Evolutionary conservation across 208 protist genomes (phyloP).

Genomic region (Acanthamoeba lenticulata): DNA sequence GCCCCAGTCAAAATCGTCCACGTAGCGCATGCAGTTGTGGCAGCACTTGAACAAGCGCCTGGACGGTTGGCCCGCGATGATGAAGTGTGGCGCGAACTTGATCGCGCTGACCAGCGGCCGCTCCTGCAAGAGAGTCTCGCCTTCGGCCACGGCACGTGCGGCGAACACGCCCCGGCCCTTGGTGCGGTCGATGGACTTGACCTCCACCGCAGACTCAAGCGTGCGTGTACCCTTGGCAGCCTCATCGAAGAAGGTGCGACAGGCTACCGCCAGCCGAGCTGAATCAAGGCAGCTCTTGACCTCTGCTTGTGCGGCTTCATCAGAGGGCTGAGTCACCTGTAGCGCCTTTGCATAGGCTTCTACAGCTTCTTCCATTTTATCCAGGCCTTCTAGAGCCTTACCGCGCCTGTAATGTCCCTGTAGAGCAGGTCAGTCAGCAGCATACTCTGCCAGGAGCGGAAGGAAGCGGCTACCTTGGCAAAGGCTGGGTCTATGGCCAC

Average conservation of each 20-base stretch:
- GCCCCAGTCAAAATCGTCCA: slow-evolving; percentile 35
- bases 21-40: slow-evolving; percentile 15
- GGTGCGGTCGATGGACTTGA: neutral
- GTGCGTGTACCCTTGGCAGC: neutral
- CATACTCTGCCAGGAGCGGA: neutral
- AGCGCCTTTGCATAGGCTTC: neutral
- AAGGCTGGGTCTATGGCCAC: neutral
- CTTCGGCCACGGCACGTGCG: neutral
- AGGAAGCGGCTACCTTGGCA: neutral
- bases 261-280: neutral
- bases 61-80: neutral
- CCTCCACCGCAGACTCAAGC: neutral
- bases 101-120: neutral
- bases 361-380: neutral
- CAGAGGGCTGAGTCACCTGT: neutral
- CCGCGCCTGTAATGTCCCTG: neutral
- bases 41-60: neutral
- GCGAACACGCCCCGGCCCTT: slow-evolving; percentile 19
- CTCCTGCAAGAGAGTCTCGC: neutral
- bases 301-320: neutral
- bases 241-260: neutral
- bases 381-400: neutral
- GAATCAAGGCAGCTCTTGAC: neutral
- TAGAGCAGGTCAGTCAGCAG: neutral
- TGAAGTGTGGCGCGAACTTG: neutral